Conservation (phyloP, 2,329 filamentous ascomycete genomes). For the Cytospora paraplurivora region DNA sequence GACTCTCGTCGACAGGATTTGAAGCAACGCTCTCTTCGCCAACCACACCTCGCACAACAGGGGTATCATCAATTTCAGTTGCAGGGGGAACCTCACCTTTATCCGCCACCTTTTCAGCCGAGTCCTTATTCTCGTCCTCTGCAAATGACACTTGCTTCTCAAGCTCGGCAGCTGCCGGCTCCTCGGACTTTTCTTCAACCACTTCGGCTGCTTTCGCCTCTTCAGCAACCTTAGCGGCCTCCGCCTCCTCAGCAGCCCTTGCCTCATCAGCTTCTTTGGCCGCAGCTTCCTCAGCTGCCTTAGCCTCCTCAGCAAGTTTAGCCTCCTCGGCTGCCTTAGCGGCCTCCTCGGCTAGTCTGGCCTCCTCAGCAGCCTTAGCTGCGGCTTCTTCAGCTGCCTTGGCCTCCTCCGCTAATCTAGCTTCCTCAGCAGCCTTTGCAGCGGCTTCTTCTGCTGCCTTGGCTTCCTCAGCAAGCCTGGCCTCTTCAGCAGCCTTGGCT, state of each 20-base stretch:
- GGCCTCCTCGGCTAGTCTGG: neutral
- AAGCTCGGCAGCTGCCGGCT: conserved; percentile 7
- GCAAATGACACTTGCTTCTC: conserved; percentile 6
- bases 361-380: neutral
- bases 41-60: conserved; percentile 23
- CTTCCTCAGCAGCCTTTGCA: conserved; percentile 10
- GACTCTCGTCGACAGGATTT: conserved; percentile 26
- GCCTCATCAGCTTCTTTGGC: neutral
- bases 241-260: neutral
- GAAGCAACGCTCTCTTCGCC: conserved; percentile 28
- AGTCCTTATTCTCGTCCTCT: conserved; percentile 6
- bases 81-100: conserved; percentile 27
- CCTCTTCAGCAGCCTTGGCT: neutral
- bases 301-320: neutral
- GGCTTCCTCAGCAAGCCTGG: neutral
- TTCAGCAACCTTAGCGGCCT: neutral
- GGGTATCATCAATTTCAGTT: conserved; percentile 25
- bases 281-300: neutral
- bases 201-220: neutral
- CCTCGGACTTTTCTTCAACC: neutral
- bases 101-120: conserved; percentile 16
- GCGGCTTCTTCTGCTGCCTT: neutral
- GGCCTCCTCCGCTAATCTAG: too few species aligned
- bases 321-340: neutral
- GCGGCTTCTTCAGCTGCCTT: conserved; percentile 22